phyloP scores from a whole-genome alignment of 495 filamentous ascomycete genomes.

The Neurospora hispaniola region DNA sequence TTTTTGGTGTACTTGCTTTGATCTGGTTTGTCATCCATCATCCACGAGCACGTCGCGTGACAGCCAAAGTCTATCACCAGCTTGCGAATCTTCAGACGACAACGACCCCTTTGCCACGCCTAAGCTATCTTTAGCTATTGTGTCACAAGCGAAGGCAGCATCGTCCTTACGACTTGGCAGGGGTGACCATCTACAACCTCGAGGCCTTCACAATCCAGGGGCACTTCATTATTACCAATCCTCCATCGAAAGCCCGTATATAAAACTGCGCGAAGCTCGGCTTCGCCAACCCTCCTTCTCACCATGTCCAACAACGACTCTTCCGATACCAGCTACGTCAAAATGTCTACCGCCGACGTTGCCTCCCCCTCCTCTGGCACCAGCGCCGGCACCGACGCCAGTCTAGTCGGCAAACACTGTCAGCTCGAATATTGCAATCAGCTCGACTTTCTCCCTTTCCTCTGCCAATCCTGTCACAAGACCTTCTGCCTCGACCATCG shows the following conservation, averaged over 20 bases:
- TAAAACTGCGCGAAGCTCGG: background rate
- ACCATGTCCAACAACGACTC: slow-evolving; percentile 29
- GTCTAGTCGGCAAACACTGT: slow-evolving; percentile 83
- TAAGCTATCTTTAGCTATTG: background rate
- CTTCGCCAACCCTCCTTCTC: slow-evolving; percentile 8
- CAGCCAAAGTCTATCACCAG: background rate
- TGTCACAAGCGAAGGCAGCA: background rate
- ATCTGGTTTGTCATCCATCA: background rate
- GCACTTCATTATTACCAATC: background rate
- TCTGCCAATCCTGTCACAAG: slow-evolving; percentile 74
- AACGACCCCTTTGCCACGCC: background rate
- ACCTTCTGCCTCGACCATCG: slow-evolving; percentile 95
- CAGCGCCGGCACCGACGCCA: slow-evolving; percentile 63
- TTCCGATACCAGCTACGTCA: slow-evolving; percentile 37
- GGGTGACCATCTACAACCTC: background rate
- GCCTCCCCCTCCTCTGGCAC: slow-evolving; percentile 19
- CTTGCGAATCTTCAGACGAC: background rate
- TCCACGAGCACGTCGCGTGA: background rate
- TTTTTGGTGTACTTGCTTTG: background rate
- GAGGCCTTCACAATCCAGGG: background rate
- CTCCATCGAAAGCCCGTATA: background rate
- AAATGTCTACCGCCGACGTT: slow-evolving; percentile 42
- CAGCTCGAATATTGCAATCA: slow-evolving; percentile 82
- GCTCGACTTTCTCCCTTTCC: slow-evolving; percentile 94
- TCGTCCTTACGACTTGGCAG: background rate